These are phyloP conservation scores for Gastrolobium bilobum DNA, from an alignment of 306 rosid genomes.

Conservation along the genomic window DNA sequence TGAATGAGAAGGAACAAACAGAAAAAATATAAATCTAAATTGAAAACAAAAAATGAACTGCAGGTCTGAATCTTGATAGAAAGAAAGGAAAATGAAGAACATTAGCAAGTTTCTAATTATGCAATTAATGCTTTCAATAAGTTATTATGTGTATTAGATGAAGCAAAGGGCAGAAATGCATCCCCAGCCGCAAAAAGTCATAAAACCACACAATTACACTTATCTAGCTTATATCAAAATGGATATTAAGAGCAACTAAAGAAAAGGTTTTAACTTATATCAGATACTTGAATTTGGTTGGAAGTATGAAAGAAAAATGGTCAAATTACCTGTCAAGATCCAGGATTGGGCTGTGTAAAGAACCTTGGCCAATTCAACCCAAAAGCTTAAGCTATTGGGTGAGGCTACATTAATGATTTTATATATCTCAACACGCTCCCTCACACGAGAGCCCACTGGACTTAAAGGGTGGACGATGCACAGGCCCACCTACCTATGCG, in stretches of 20 bases:
- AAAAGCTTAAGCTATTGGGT: too few relatives aligned
- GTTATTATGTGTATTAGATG: conserved; percentile 6
- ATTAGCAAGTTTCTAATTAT: neutral
- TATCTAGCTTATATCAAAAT: neutral
- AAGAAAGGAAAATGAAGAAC: neutral
- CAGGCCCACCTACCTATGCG: too few relatives aligned
- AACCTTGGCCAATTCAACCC: too few relatives aligned
- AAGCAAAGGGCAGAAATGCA: conserved; percentile 13
- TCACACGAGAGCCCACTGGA: too few relatives aligned
- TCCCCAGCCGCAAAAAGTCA: neutral
- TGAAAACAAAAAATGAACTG: too few relatives aligned
- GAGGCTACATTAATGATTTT: too few relatives aligned
- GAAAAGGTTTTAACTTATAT: neutral
- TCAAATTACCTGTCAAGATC: conserved; percentile 91
- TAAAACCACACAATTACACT: neutral
- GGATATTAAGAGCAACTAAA: neutral
- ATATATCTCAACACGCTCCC: too few relatives aligned
- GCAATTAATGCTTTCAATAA: neutral
- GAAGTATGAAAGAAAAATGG: neutral
- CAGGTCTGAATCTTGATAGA: neutral
- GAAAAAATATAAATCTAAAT: neutral
- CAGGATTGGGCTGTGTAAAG: conserved; percentile 85
- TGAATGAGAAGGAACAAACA: neutral
- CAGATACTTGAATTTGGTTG: conserved; percentile 10
- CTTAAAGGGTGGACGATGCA: too few relatives aligned